Evolutionary conservation across 331 rosid genomes (phyloP).

Genomic region (Malus hybrid): DNA sequence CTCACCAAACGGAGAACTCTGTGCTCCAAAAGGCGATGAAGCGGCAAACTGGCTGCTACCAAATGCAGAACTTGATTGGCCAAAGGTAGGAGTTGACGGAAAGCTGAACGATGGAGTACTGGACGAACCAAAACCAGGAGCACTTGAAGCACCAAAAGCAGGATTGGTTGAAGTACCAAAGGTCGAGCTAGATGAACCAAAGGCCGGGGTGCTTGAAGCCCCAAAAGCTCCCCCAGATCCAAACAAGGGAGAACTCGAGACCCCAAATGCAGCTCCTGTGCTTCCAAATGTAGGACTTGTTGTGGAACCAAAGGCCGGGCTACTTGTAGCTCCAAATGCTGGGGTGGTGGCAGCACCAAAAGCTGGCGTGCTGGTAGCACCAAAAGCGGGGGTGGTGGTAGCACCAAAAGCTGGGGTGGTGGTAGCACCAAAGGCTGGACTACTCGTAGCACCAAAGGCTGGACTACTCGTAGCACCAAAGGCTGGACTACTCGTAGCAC

Average conservation of each 20-base stretch:
- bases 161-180: slow-evolving; percentile 51
- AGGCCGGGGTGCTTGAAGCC: slow-evolving; percentile 33
- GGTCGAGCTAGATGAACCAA: slow-evolving; percentile 23
- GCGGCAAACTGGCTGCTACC: slow-evolving; percentile 13
- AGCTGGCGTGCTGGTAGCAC: slow-evolving; percentile 30
- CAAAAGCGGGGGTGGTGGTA: slow-evolving; percentile 24
- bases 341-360: slow-evolving; percentile 50
- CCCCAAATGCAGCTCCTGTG: slow-evolving; percentile 56
- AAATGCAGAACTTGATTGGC: slow-evolving; percentile 72
- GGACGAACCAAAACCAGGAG: slow-evolving; percentile 70
- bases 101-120: slow-evolving; percentile 65
- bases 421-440: slow-evolving; percentile 53
- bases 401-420: slow-evolving; percentile 43
- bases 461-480: slow-evolving; percentile 28
- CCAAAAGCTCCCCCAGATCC: slow-evolving; percentile 71
- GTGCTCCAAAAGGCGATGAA: slow-evolving; percentile 70
- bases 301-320: slow-evolving; percentile 32
- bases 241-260: slow-evolving; percentile 45
- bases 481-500: slow-evolving; percentile 21
- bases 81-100: slow-evolving; percentile 54
- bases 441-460: slow-evolving; percentile 22
- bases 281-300: slow-evolving; percentile 48
- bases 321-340: slow-evolving; percentile 36
- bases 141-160: slow-evolving; percentile 48
- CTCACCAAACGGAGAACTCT: slow-evolving; percentile 83